Conservation (phyloP, 805 yeast species). For the Barnettozyma populi region DNA sequence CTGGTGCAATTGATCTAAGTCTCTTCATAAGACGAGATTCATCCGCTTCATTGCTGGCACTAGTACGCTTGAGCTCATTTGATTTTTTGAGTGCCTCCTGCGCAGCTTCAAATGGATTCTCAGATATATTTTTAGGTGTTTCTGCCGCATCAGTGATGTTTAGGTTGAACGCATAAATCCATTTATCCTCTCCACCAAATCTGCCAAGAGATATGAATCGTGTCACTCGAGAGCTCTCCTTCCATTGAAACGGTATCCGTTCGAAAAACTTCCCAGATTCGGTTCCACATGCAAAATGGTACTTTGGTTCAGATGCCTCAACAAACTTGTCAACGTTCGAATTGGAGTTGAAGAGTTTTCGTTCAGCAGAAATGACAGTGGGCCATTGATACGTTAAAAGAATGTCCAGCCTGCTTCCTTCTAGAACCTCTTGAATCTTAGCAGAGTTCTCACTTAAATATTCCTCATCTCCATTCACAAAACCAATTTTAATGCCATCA, state of each 20-base stretch:
- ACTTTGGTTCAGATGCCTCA: slow-evolving; percentile 47
- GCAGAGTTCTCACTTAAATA: slow-evolving; percentile 22
- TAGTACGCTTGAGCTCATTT: slow-evolving; percentile 10
- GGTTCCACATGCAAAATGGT: slow-evolving; percentile 58
- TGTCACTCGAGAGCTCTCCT: slow-evolving; percentile 36
- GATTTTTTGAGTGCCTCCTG: slow-evolving; percentile 2
- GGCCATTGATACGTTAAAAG: slow-evolving; percentile 63
- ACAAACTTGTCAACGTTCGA: slow-evolving; percentile 42
- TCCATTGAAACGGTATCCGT: slow-evolving; percentile 55
- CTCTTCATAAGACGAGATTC: slow-evolving; percentile 5
- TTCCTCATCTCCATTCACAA: slow-evolving; percentile 30
- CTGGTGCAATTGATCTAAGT: slow-evolving; percentile 43
- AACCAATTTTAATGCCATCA: slow-evolving; percentile 45
- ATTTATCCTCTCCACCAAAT: slow-evolving; percentile 50
- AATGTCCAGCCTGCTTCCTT: slow-evolving; percentile 41
- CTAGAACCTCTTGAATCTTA: slow-evolving; percentile 19
- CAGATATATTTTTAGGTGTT: slow-evolving; percentile 23
- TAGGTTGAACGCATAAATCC: slow-evolving; percentile 72
- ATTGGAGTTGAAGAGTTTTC: slow-evolving; percentile 42
- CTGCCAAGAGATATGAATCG: slow-evolving; percentile 63
- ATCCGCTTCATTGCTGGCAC: slow-evolving; percentile 8
- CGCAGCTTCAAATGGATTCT: slow-evolving; percentile 28
- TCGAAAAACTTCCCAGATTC: slow-evolving; percentile 46
- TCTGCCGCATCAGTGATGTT: slow-evolving; percentile 22
- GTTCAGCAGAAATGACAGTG: slow-evolving; percentile 38